A percentile compares a stretch with the other conserved stretches of the same genome.
Evolutionary conservation across 1,284 basidiomycete species (phyloP).

Genomic region (Papiliotrema nemorosa): DNA sequence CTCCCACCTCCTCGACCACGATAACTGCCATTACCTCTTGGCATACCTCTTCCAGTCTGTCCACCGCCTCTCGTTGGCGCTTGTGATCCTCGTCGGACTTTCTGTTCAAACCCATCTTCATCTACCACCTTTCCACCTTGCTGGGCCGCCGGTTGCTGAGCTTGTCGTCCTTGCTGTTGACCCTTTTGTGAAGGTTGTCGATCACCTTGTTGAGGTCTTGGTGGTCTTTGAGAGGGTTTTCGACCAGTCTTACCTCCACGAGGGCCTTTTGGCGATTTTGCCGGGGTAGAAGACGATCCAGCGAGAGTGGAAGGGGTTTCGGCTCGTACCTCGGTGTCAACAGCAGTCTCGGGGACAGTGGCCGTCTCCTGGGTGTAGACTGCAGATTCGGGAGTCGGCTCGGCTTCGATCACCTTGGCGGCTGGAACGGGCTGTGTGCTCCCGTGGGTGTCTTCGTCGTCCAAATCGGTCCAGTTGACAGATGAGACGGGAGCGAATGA

Average conservation of each 20-base stretch:
- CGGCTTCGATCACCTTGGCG: background rate
- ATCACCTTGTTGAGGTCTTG: slow-evolving; percentile 2
- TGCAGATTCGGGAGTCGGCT: background rate
- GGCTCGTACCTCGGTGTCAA: too few species aligned
- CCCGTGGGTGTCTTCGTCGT: slow-evolving; percentile 10
- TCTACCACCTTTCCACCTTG: slow-evolving; percentile 18
- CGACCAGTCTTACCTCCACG: background rate
- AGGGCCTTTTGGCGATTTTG: background rate
- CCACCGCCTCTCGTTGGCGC: background rate
- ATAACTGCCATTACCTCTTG: background rate
- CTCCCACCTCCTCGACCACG: background rate
- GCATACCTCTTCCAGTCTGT: slow-evolving; percentile 7
- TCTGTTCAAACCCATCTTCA: slow-evolving; percentile 42
- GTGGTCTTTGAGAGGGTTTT: background rate
- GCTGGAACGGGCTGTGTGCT: background rate
- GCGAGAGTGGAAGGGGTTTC: too few species aligned
- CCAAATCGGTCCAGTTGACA: slow-evolving; percentile 16
- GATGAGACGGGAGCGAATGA: background rate
- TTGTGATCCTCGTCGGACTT: slow-evolving; percentile 12
- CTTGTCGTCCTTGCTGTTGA: slow-evolving; percentile 3
- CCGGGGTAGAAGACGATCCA: background rate
- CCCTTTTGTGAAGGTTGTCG: slow-evolving; percentile 2
- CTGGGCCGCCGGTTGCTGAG: slow-evolving; percentile 2
- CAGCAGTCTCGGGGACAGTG: too few species aligned
- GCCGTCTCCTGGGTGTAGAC: too few species aligned